These are phyloP conservation scores for Tetrahymena elliotti DNA, from an alignment of 73 alveolate species.

Conservation along the genomic window DNA sequence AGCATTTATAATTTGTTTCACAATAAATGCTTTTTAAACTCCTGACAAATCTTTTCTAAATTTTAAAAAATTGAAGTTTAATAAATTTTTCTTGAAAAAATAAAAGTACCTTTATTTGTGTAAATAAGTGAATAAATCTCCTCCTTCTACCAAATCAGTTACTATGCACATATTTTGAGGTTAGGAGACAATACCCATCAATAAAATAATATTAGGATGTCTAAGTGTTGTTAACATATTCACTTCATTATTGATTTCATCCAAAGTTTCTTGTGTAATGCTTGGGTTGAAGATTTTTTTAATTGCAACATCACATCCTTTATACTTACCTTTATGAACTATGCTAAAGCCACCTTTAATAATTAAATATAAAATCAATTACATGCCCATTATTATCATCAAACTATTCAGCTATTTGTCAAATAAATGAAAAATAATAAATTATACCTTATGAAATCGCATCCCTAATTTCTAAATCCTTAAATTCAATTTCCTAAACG, in stretches of 20 bases:
- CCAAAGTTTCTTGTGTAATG: slow-evolving; percentile 78
- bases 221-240: slow-evolving; percentile 85
- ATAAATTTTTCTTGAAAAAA: no score
- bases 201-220: slow-evolving; percentile 91
- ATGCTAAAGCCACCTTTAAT: slow-evolving; percentile 93
- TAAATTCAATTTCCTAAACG: slow-evolving; percentile 5
- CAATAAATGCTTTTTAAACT: slow-evolving; percentile 62
- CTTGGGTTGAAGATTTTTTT: slow-evolving; percentile 94
- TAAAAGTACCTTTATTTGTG: slow-evolving; percentile 62
- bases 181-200: slow-evolving; percentile 88
- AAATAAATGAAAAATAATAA: neutral
- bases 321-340: slow-evolving; percentile 80
- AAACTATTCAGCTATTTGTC: slow-evolving; percentile 52
- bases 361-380: slow-evolving; percentile 76
- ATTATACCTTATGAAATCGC: slow-evolving; percentile 37
- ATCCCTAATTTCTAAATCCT: slow-evolving; percentile 9
- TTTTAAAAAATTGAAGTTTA: neutral
- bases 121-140: slow-evolving; percentile 78
- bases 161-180: slow-evolving; percentile 87
- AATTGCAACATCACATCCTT: slow-evolving; percentile 87
- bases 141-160: slow-evolving; percentile 77
- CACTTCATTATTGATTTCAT: slow-evolving; percentile 91
- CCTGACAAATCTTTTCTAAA: slow-evolving; percentile 52
- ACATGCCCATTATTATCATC: slow-evolving; percentile 67
- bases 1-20: slow-evolving; percentile 68